Base-by-base conservation (phyloP, 2,329 filamentous ascomycete species). In the Colletotrichum incanum region DNA sequence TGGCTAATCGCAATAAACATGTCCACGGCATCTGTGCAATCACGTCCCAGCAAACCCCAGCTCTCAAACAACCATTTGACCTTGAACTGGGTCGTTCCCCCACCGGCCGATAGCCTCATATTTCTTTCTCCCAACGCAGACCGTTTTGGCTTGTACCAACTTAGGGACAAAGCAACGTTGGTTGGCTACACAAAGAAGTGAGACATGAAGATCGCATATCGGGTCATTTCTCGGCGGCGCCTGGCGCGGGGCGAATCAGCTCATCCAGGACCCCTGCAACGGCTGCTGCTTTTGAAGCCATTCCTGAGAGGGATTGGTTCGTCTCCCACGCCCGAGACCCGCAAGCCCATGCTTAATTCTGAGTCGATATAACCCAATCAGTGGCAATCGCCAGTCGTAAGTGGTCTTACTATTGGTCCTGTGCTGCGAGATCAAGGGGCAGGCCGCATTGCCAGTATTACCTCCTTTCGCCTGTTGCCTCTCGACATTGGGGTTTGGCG, bases 161-260 rank as follows among this genome's bases (percentile, higher is more conserved):
- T 23, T n/a, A 20, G 11, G 2, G 37, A 43, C 5, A 54, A 52
- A 64, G 43, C 45, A 59, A 58, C 41, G 8, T n/a, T 55, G 59
- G 59, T 65, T 72, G 70, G 70, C 70, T 61, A 45, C 50, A 60
- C 41, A 56, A 18, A 65, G 66, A 54, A 60, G 59, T 60, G 70
- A 72, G 65, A 69, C 70, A 47, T 18, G 70, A 60, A 47, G 70
- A 72, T 72, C 65, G 45, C 54, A 55, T 55, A 63, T 60, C 54
- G 59, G 65, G 37, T 52, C 65, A 45, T 69, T 59, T 63, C 69
- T 72, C 23, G 65, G 54, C 39, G 66, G 70, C 66, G 60, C 54
- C 31, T 65, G 37, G 52, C 28, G 31, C 37, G 26, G 26, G 14
- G 52, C 70, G 65, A 72, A 72, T 72, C 70, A 65, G 28, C 39